Percentiles rank a stretch among this genome's conserved stretches.
Conservation (phyloP, 1,139 yeast species). For the Candida glucosophila region DNA sequence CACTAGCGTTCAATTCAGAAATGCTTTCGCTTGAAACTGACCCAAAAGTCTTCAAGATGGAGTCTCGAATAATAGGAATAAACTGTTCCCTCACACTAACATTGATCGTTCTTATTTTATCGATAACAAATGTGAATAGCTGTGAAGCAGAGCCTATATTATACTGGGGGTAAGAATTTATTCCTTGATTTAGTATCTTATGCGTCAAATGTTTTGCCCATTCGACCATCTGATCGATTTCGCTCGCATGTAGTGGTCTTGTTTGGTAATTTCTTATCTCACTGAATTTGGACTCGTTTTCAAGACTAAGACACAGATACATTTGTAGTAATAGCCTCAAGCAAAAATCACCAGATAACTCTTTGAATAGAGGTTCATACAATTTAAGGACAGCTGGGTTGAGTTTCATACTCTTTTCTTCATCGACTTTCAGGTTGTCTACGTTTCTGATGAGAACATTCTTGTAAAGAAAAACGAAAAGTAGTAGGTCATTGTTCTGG, state of each 20-base stretch:
- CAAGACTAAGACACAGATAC: slow-evolving; percentile 5
- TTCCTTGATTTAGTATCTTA: background rate
- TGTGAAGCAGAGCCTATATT: no score
- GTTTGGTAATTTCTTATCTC: no score
- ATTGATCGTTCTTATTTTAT: background rate
- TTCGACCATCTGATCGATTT: slow-evolving; percentile 6
- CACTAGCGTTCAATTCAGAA: no score
- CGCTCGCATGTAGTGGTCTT: slow-evolving; percentile 6
- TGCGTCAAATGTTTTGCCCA: slow-evolving; percentile 4
- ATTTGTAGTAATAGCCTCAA: slow-evolving; percentile 7
- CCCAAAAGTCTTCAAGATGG: background rate
- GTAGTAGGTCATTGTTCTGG: slow-evolving; percentile 5
- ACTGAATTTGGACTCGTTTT: no score
- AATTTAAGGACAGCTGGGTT: slow-evolving; percentile 19
- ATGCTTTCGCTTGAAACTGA: background rate
- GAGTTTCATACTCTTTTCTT: slow-evolving; percentile 15
- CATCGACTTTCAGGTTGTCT: slow-evolving; percentile 9
- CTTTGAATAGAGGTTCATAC: slow-evolving; percentile 25
- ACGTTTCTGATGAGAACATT: slow-evolving; percentile 21
- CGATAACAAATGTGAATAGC: background rate
- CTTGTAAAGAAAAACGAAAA: slow-evolving; percentile 13
- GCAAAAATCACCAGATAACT: slow-evolving; percentile 17
- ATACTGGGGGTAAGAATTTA: no score
- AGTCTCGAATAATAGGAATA: background rate
- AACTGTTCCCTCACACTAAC: background rate